Base-by-base conservation (phyloP, 2,329 filamentous ascomycete genomes). In the Epichloe sp. region DNA sequence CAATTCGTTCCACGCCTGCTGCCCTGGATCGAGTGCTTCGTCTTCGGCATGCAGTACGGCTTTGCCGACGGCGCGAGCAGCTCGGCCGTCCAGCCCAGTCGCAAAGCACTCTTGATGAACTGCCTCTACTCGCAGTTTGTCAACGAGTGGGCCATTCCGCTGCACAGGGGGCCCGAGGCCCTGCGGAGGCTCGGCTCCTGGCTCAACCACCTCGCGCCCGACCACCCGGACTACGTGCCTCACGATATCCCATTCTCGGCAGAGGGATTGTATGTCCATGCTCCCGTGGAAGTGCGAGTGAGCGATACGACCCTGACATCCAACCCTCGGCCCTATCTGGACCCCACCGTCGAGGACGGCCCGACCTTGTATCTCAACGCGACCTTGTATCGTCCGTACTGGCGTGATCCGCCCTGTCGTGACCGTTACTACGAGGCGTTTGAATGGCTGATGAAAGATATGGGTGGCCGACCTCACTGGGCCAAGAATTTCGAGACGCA, bases 111-210 rank as follows among this genome's bases (percentile, higher is more conserved):
- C 44, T 75, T 96, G 49, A 91, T 98, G 86, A 93, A 98, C 71
- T 98, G 93, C 62, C 78, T 97, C 5, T 98, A 96, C 73, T 91
- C 86, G n/a, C 93, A 98, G 64, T 95, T 88, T 60, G 93, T 98
- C 57, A 96, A 98, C 66, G 93, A 98, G 66, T 98, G 93, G 93
- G 91, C 91, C 0, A 77, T 98, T 6, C 91, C 93, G 1, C 75
- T 98, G 1, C 73, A 81, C 56, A 85, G 85, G 58, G 93, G 93
- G 0, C 91, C 91, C 14, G 90, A 96, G 68, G 90, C 88, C 7
- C 79, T 98, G 43, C 77, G 74, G 35, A 82, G 93, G 10, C 76
- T 98, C 12, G 86, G 84, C 40, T 85, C 86, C 46, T 98, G 93
- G 93, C 75, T 98, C 49, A 85, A 83, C 64, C 72, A 70, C 49